These are phyloP conservation scores for Neonothopanus nambi DNA, from an alignment of 1,284 basidiomycete genomes.

Conservation along the genomic window DNA sequence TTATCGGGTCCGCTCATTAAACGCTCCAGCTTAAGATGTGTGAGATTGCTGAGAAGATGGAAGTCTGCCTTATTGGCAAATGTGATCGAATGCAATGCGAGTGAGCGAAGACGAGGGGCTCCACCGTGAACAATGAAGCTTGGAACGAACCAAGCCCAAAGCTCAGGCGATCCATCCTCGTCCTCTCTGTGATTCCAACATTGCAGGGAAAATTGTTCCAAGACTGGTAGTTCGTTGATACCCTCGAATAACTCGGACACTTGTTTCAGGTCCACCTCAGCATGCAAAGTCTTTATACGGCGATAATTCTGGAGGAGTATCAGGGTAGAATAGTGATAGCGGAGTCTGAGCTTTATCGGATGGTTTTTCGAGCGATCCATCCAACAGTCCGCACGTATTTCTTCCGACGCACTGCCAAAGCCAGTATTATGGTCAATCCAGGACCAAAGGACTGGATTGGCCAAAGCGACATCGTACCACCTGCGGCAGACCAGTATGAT, in stretches of 20 bases:
- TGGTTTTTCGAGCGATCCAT: slow-evolving; percentile 1
- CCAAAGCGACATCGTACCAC: slow-evolving; percentile 3
- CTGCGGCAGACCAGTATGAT: slow-evolving; percentile 8
- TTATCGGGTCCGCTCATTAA: too few relatives aligned
- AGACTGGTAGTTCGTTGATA: neutral
- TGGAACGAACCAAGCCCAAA: neutral
- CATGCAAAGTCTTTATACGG: neutral
- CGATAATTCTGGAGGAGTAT: neutral
- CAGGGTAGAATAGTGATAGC: neutral
- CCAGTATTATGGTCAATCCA: neutral
- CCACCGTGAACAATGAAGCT: slow-evolving; percentile 5
- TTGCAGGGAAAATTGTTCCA: neutral
- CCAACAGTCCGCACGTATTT: neutral
- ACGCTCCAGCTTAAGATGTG: slow-evolving; percentile 2
- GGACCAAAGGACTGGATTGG: slow-evolving; percentile 6
- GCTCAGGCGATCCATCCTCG: neutral
- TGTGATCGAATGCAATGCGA: neutral
- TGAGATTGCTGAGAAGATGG: neutral
- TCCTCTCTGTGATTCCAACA: too few relatives aligned
- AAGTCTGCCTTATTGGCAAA: neutral
- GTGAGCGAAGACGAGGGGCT: slow-evolving; percentile 1
- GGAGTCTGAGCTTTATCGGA: slow-evolving; percentile 3
- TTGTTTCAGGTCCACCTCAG: neutral
- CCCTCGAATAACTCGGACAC: neutral
- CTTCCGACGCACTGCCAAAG: neutral